Evolutionary conservation across 1,139 yeast genomes (phyloP), one percentile per base, ranked within the genome.

Genomic region (Protomyces gravidus): DNA sequence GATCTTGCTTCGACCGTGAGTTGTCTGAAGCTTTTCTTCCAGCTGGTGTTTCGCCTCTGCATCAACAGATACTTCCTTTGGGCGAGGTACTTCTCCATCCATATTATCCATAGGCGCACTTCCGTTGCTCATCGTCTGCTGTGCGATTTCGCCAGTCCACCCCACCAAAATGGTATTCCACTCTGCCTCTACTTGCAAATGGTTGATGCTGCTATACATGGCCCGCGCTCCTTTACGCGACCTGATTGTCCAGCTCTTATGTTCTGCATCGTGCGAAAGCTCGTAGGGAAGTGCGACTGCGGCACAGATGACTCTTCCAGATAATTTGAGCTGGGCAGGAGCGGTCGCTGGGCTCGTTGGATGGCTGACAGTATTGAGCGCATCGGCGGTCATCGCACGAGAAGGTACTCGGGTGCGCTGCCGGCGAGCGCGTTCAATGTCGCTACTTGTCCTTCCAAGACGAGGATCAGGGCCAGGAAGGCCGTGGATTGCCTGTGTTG

Each of bases 161-260:
- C 90, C 97, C 59, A 94, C 84, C 62, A 89, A 74, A 65, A 89
- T 87, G 50, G 90, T 84, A 65, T 89, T 94, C 94, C 97, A 92
- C 23, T 82, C 80, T 0, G 89, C 80, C 49, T 81, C 82, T 55
- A 83, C 80, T 7, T 65, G 78, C 61, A 92, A 74, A 68, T 81
- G 84, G 64, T 78, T 77, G 64, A 86, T 80, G 3, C 95, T 83
- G 5, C 95, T 83, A 69, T 85, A 85, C 55, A 90, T 74, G 0
- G 97, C 95, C 13, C 94, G 84, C 68, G 87, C 86, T 1, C 97
- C 97, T 26, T 92, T 78, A 19, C 89, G 78, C 4, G 84, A 82
- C 60, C 78, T 80, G 17, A 85, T 81, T 51, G 79, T 33, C 63
- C 62, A 59, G 23, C 61, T 39, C 53, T 67, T 68, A 40, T 70